Evolutionary conservation across 208 protist genomes (phyloP).

Genomic region (Paratrypanosoma confusum): DNA sequence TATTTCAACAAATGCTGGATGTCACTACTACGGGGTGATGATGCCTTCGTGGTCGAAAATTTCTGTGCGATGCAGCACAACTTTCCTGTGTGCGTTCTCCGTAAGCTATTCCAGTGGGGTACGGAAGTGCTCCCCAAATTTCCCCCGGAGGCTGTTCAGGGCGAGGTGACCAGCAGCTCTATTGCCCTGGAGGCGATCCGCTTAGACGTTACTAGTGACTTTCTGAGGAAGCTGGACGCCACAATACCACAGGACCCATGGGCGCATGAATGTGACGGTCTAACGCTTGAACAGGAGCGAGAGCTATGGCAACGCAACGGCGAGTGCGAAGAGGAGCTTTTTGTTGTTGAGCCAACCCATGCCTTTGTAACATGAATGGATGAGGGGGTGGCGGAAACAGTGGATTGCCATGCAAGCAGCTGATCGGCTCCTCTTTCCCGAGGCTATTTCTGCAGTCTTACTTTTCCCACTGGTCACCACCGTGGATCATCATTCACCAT

Average conservation of each 20-base stretch:
- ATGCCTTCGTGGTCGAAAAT: slow-evolving; percentile 5
- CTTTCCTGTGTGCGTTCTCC: slow-evolving; percentile 9
- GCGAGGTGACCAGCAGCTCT: slow-evolving; percentile 1
- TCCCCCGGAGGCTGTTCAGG: slow-evolving; percentile 1
- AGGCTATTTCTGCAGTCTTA: no score
- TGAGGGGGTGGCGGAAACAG: no score
- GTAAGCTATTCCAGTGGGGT: slow-evolving; percentile 9
- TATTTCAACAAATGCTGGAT: slow-evolving; percentile 18
- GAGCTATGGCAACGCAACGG: slow-evolving; percentile 5
- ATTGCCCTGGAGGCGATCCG: slow-evolving; percentile 7
- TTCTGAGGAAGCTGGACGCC: slow-evolving; percentile 1
- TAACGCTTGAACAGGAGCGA: slow-evolving; percentile 10
- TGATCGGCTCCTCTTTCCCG: no score
- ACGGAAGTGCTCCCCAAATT: slow-evolving; percentile 8
- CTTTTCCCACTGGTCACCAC: no score
- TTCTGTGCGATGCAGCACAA: slow-evolving; percentile 6
- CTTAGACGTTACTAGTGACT: slow-evolving; percentile 1
- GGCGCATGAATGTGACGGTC: slow-evolving; percentile 9
- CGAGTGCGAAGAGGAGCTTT: slow-evolving; percentile 4
- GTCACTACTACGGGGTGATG: slow-evolving; percentile 12
- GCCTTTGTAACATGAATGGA: no score
- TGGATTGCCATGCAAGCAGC: no score
- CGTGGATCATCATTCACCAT: no score
- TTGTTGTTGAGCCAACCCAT: slow-evolving; percentile 2
- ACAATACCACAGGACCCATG: slow-evolving; percentile 5